Base-by-base conservation (phyloP, 441 rosid species). In the Capsella rubella region DNA sequence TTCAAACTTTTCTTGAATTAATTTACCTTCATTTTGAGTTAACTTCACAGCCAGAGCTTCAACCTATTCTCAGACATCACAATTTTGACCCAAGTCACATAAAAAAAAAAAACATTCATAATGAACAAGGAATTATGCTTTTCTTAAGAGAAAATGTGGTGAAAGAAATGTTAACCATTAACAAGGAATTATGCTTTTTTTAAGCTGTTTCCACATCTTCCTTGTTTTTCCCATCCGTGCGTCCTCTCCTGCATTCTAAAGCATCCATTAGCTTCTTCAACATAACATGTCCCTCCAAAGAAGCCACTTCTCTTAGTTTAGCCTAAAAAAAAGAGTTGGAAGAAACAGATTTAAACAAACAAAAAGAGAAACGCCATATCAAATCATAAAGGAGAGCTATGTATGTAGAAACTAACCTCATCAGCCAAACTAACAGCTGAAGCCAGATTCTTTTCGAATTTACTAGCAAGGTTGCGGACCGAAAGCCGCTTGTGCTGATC, bases 221-320 rank as follows among this genome's bases (percentile, higher is more conserved):
- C 76, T 95, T 95, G 88, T 87, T 84, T 80, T 84, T 84, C 27
- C 98, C 98, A 0, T 90, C 85, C 78, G 86, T 87, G 6, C 96
- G 90, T 61, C 98, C 93, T 85, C 95, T 89, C 82, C 93, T 82
- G 67, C 95, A 82, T 82, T 95, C 99, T 81, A 95, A 80, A 61
- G 95, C 99, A 86, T 95, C 99, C 70, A 98, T 89, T 29, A 95
- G 95, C 84, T 95, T 95, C 87, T 95, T 95, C 81, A 95, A 83
- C 83, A 95, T 89, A 67, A 93, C 98, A 73, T 95, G 98, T 59
- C 98, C 98, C 71, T 95, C 99, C 82, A 95, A 84, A 75, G 99
- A 95, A 81, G 98, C 91, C 62, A 84, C 96, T 28, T 95, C 99
- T 85, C 85, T 82, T 52, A 92, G 79, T 60, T 89, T 95, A 46